Evolutionary conservation across 345 rosid species (phyloP), one percentile per base, ranked within the genome.

Genomic region (Lepidium sativum): DNA sequence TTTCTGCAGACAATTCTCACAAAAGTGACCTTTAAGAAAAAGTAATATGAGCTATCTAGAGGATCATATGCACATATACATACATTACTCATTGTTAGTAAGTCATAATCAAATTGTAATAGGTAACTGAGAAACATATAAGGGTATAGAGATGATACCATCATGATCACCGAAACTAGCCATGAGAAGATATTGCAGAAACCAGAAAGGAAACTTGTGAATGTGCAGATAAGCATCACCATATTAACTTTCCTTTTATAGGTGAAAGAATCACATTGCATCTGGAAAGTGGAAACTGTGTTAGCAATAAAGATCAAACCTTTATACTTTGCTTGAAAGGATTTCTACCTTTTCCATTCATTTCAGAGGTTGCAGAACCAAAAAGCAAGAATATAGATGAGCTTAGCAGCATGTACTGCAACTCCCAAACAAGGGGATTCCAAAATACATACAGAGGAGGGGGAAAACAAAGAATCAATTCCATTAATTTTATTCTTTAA

Each of bases 1-100:
- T 53, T 6, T 77, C 87, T 83, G 82, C 41, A 54, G 47, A 0
- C 5, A 43, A 16, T 42, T 53, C 23, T 43, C 68, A 61, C 55
- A 42, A 62, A 62, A 33, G 54, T 61, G 43, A 60, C 40, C 25
- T 57, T 38, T 10, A 27, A 32, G 34, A 42, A 34, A 40, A 23
- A 6, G 18, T 34, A 16, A 41, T 0, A 41, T 14, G 21, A 16
- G 21, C 10, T 42, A 43, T 43, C 18, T 50, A 50, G 8, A 20
- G 27, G 29, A 33, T 25, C 17, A 7, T 50, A 48, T 53, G 54
- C 54, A 13, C 17, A 49, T 33, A 54, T 29, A 9, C 23, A 65
- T 17, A 41, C 51, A 51, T 3, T 31, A 63, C 15, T 43, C 9
- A 15, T 20, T 12, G 32, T 37, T 27, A 10, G 48, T 63, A 13